phyloP scores from a whole-genome alignment of 2,329 filamentous ascomycete genomes.

The Cytospora piceae region DNA sequence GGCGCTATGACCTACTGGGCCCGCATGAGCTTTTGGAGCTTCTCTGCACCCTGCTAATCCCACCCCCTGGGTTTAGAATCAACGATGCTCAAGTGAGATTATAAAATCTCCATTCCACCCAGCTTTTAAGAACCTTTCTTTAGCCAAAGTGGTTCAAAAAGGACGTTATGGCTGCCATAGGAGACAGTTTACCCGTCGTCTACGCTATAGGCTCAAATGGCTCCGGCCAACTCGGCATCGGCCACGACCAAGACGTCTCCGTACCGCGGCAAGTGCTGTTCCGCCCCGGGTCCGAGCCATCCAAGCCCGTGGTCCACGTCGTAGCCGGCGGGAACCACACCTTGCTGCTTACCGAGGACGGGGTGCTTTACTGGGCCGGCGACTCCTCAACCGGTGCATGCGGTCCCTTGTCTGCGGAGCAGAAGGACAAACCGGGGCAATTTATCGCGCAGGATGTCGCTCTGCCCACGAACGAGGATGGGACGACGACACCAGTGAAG shows the following conservation, averaged over 20 bases:
- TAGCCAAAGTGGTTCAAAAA: not conserved
- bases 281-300: conserved; percentile 42
- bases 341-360: conserved; percentile 65
- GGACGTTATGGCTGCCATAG: not conserved
- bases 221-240: conserved; percentile 73
- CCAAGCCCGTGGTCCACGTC: conserved; percentile 44
- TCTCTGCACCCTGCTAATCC: not conserved
- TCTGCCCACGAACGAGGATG: conserved; percentile 1
- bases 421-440: not conserved
- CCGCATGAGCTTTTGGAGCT: not conserved
- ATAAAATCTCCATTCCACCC: not conserved
- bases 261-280: conserved; percentile 67
- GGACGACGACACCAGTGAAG: conserved; percentile 36
- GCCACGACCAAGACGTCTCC: conserved; percentile 72
- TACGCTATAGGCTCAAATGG: conserved; percentile 78
- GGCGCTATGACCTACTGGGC: not conserved
- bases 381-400: conserved; percentile 60
- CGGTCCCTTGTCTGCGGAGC: conserved; percentile 43
- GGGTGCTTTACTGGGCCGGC: conserved; percentile 68
- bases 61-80: not conserved
- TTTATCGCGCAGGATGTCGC: conserved; percentile 11
- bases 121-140: not conserved
- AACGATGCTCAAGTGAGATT: not conserved
- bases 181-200: conserved; percentile 52
- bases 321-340: conserved; percentile 86